phyloP scores from a whole-genome alignment of 2,329 filamentous ascomycete species.

The Ophiostoma piceae region DNA sequence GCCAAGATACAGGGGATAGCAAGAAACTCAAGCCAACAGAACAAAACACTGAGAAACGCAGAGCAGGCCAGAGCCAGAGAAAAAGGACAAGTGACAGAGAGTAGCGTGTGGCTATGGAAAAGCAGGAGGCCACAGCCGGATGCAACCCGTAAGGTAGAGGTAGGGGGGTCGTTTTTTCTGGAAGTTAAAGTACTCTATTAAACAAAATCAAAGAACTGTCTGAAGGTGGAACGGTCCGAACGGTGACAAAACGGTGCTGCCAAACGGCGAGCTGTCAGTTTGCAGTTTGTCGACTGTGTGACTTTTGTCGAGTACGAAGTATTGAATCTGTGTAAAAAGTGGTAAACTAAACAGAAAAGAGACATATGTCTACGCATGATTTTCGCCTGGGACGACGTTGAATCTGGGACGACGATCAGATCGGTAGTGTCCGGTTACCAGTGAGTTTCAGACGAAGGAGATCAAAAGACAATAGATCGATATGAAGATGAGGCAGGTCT shows the following conservation, averaged over 20 bases:
- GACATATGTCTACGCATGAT: background rate
- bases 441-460: slow-evolving; percentile 5
- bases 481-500: background rate
- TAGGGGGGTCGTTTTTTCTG: background rate
- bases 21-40: background rate
- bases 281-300: background rate
- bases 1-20: background rate
- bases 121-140: slow-evolving; percentile 7
- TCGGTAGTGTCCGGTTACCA: background rate
- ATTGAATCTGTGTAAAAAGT: background rate
- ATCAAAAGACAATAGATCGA: background rate
- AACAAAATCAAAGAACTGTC: background rate
- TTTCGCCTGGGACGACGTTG: background rate
- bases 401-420: slow-evolving; percentile 3
- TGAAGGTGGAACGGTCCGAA: background rate
- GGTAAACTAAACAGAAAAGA: background rate
- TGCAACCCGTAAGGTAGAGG: slow-evolving; percentile 2
- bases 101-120: background rate
- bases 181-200: background rate
- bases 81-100: slow-evolving; percentile 1
- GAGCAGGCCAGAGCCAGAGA: background rate
- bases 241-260: background rate
- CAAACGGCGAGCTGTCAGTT: background rate
- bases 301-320: background rate
- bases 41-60: background rate